These are phyloP conservation scores for Phytophthora sojae DNA, from an alignment of 352 stramenopile genomes.

Conservation along the genomic window DNA sequence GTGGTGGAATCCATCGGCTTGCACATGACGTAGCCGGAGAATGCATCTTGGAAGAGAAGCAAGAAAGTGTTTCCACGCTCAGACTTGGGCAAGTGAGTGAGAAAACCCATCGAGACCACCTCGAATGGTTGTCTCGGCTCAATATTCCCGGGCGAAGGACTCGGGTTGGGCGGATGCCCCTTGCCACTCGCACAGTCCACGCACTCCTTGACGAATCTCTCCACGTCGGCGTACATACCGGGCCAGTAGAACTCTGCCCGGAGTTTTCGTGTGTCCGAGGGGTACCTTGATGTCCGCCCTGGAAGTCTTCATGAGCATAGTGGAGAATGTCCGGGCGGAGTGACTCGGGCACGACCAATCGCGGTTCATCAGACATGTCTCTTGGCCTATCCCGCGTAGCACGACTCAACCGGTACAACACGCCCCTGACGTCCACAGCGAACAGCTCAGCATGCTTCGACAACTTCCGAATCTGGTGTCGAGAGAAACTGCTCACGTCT, in stretches of 20 bases:
- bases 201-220: background rate
- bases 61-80: slow-evolving; percentile 1
- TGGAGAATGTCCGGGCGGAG: no score
- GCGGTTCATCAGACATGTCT: no score
- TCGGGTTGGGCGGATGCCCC: background rate
- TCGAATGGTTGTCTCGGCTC: slow-evolving; percentile 6
- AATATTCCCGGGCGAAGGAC: slow-evolving; percentile 14
- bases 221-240: background rate
- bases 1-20: slow-evolving; percentile 18
- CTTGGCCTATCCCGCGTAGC: no score
- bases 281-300: background rate
- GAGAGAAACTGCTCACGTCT: no score
- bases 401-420: no score
- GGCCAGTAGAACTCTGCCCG: background rate
- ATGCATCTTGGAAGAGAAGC: slow-evolving; percentile 10
- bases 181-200: background rate
- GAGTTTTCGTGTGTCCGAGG: background rate
- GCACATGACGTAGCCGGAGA: slow-evolving; percentile 23
- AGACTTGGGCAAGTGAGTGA: slow-evolving; percentile 7
- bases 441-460: no score
- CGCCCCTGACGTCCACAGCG: background rate
- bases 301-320: no score
- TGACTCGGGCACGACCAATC: no score
- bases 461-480: no score
- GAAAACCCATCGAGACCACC: slow-evolving; percentile 20